A percentile compares a stretch with the other conserved stretches of the same genome.
phyloP scores from a whole-genome alignment of 202 grass and related monocot species.

The Eragrostis tef region DNA sequence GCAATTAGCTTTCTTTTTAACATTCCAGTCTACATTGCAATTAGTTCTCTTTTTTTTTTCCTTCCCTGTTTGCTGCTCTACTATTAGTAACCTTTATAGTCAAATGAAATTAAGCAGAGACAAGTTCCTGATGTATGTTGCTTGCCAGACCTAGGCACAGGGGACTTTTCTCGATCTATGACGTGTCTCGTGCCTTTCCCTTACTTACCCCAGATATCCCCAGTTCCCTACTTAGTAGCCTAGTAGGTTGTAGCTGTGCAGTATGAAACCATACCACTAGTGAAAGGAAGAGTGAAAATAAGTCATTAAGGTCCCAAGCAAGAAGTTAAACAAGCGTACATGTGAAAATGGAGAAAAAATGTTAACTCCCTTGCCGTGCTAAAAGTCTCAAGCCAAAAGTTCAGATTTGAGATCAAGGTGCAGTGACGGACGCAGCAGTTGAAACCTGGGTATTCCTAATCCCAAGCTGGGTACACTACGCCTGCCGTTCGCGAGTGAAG shows the following conservation, averaged over 20 bases:
- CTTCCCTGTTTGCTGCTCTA: constrained; percentile 3
- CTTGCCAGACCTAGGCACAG: neutral
- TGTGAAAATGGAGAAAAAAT: no score
- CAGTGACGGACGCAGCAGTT: no score
- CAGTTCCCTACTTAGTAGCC: no score
- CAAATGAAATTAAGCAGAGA: no score
- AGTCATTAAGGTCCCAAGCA: neutral
- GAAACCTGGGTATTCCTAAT: no score
- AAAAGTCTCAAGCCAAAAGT: neutral
- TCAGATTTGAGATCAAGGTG: constrained; percentile 31
- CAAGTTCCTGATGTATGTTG: neutral
- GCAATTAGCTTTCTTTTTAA: no score
- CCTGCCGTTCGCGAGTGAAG: no score
- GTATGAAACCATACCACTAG: neutral
- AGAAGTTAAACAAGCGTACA: no score
- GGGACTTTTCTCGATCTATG: neutral
- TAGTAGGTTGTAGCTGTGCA: neutral
- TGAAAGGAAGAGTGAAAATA: neutral
- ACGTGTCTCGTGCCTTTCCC: neutral
- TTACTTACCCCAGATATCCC: no score
- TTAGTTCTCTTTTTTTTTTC: no score
- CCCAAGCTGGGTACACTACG: no score
- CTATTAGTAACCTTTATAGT: neutral
- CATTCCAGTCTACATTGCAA: no score
- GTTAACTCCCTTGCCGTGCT: neutral